Evolutionary conservation across 2,329 filamentous ascomycete species (phyloP).

Genomic region (Stachybotrys chlorohalonatus): DNA sequence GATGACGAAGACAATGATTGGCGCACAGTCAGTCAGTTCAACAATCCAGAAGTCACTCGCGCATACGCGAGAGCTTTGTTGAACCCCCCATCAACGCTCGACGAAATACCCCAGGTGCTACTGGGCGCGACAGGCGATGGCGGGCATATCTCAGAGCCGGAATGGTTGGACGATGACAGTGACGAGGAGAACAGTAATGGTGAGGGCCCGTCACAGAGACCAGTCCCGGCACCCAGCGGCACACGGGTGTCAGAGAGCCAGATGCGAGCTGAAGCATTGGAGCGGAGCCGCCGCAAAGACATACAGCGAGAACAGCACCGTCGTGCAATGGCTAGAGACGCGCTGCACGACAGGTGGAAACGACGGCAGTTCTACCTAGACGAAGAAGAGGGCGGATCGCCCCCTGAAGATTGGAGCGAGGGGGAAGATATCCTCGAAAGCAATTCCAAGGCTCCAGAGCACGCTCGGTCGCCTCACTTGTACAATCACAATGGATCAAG

Average conservation of each 20-base stretch:
- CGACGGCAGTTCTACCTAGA: slow-evolving; percentile 75
- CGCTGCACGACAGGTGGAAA: slow-evolving; percentile 64
- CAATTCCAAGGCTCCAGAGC: slow-evolving; percentile 24
- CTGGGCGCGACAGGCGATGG: slow-evolving; percentile 20
- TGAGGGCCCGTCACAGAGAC: not conserved
- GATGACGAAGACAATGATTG: slow-evolving; percentile 24
- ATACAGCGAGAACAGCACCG: slow-evolving; percentile 29
- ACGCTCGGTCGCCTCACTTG: slow-evolving; percentile 31
- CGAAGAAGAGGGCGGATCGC: slow-evolving; percentile 67
- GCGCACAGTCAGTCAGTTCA: slow-evolving; percentile 21
- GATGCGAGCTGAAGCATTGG: slow-evolving; percentile 26
- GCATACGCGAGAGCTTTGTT: slow-evolving; percentile 35
- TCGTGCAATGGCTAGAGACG: slow-evolving; percentile 36
- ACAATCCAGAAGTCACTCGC: slow-evolving; percentile 21
- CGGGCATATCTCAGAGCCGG: not conserved
- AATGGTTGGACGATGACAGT: slow-evolving; percentile 10
- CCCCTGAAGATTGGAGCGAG: slow-evolving; percentile 54
- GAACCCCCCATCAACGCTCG: slow-evolving; percentile 33
- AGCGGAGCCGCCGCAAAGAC: slow-evolving; percentile 23
- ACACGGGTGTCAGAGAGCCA: slow-evolving; percentile 27
- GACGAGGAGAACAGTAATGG: slow-evolving; percentile 17
- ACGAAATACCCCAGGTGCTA: slow-evolving; percentile 32
- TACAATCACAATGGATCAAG: slow-evolving; percentile 53
- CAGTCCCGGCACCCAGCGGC: too few species aligned
- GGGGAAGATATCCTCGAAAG: slow-evolving; percentile 46